Evolutionary conservation across 371 early-diverging fungal genomes (phyloP).

Genomic region (Mucor sp.): DNA sequence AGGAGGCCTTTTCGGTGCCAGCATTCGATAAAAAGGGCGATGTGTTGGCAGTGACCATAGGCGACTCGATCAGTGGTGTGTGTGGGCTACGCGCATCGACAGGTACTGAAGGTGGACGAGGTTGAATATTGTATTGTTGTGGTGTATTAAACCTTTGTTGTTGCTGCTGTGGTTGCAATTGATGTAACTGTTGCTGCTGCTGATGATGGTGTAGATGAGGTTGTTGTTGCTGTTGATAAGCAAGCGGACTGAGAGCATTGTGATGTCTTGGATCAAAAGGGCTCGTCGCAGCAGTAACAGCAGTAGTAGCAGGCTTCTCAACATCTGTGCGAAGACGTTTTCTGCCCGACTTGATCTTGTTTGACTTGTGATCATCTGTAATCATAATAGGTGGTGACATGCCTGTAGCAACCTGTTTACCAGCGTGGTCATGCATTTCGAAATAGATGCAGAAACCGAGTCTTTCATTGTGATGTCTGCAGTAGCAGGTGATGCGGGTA

Average conservation of each 20-base stretch:
- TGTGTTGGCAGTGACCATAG: not conserved
- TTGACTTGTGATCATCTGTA: conserved; percentile 95
- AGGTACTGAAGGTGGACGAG: conserved; percentile 10
- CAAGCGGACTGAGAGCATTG: too few relatives aligned
- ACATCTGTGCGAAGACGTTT: conserved; percentile 48
- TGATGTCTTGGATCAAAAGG: too few relatives aligned
- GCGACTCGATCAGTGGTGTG: conserved; percentile 7
- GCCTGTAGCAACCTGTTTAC: conserved; percentile 74
- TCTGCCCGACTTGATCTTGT: conserved; percentile 61
- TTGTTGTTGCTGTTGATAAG: too few relatives aligned
- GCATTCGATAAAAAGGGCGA: not conserved
- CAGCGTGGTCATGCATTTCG: conserved; percentile 71
- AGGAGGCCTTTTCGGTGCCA: not conserved
- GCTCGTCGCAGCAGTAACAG: too few relatives aligned
- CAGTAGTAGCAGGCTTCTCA: too few relatives aligned
- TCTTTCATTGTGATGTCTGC: conserved; percentile 92
- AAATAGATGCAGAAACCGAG: conserved; percentile 88
- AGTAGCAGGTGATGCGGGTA: conserved; percentile 94
- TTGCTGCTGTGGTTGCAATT: too few relatives aligned
- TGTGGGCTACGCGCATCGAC: conserved; percentile 6
- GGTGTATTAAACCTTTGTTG: conserved; percentile 6
- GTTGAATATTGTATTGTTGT: conserved; percentile 23
- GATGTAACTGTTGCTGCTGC: too few relatives aligned
- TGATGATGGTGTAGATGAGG: not conserved
- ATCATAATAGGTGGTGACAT: conserved; percentile 94